These are phyloP conservation scores for Botrytis pseudocinerea DNA, from an alignment of 2,329 filamentous ascomycete genomes.

Conservation along the genomic window DNA sequence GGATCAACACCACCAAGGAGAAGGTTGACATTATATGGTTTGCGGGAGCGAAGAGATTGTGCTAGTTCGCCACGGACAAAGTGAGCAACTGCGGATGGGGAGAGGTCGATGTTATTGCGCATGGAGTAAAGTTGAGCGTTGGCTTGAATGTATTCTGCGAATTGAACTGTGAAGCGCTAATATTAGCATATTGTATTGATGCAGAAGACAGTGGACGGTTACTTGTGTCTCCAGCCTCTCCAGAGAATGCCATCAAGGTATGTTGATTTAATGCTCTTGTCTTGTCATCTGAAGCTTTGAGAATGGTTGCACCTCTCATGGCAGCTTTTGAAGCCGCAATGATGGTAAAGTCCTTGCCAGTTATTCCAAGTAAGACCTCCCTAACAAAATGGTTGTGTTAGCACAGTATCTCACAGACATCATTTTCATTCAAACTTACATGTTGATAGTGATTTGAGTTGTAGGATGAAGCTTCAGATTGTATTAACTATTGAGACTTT, in stretches of 20 bases:
- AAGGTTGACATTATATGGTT: constrained; percentile 96
- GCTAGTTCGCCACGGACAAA: constrained; percentile 95
- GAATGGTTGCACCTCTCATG: constrained; percentile 94
- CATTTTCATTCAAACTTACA: constrained; percentile 29
- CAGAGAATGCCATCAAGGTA: constrained; percentile 91
- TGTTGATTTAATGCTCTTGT: constrained; percentile 89
- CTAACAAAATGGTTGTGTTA: constrained; percentile 48
- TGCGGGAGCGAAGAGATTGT: constrained; percentile 82
- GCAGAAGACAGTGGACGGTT: constrained; percentile 35
- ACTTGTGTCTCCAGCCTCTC: constrained; percentile 95
- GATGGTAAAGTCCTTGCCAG: constrained; percentile 98
- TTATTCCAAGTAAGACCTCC: constrained; percentile 98
- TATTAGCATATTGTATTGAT: constrained; percentile 22
- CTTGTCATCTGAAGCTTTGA: constrained; percentile 96
- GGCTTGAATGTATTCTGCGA: constrained; percentile 98
- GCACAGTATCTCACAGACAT: background rate
- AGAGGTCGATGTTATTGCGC: constrained; percentile 93
- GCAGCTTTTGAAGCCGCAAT: constrained; percentile 96
- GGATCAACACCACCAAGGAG: constrained; percentile 91
- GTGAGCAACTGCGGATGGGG: constrained; percentile 82
- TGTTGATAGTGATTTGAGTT: constrained; percentile 34
- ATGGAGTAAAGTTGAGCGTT: constrained; percentile 98
- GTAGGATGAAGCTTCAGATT: constrained; percentile 31
- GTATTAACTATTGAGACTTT: constrained; percentile 30
- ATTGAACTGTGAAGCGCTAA: constrained; percentile 69